Evolutionary conservation across 2,329 filamentous ascomycete species (phyloP).

Genomic region (Neofusicoccum sp.): DNA sequence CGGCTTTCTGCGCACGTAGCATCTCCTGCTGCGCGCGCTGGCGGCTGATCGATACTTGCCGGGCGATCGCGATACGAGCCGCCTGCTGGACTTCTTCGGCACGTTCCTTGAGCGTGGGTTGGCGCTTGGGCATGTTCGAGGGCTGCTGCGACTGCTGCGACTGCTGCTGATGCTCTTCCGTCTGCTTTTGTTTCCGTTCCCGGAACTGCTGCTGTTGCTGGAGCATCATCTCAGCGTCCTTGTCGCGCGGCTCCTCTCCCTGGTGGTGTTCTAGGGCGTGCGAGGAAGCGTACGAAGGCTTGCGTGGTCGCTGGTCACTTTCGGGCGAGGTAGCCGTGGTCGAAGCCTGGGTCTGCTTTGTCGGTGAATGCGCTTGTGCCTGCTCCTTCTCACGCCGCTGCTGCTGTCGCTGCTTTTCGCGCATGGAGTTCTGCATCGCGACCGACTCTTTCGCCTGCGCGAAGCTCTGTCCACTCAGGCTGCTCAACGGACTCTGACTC

Average conservation of each 20-base stretch:
- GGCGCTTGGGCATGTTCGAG: not conserved
- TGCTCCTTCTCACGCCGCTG: not conserved
- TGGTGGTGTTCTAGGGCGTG: not conserved
- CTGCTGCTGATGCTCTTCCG: not conserved
- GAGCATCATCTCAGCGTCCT: slow-evolving; percentile 14
- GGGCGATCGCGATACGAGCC: slow-evolving; percentile 18
- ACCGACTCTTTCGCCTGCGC: slow-evolving; percentile 14
- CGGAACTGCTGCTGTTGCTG: slow-evolving; percentile 16
- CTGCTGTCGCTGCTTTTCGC: not conserved
- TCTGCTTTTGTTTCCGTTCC: slow-evolving; percentile 13
- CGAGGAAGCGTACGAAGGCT: slow-evolving; percentile 8
- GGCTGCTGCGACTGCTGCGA: not conserved
- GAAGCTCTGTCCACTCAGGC: slow-evolving; percentile 13
- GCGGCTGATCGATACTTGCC: slow-evolving; percentile 19
- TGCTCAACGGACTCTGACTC: slow-evolving; percentile 19
- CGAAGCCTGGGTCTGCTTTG: not conserved
- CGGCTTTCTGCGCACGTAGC: slow-evolving; percentile 19
- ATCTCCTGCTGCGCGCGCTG: slow-evolving; percentile 19
- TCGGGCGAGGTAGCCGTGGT: not conserved
- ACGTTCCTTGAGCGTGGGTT: slow-evolving; percentile 19
- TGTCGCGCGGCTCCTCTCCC: not conserved
- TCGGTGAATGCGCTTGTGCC: not conserved
- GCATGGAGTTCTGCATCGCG: slow-evolving; percentile 5
- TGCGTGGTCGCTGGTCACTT: not conserved
- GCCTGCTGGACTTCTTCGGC: slow-evolving; percentile 21